phyloP scores from a whole-genome alignment of 192 early-diverging fungal genomes.

The Coemansia sp. region DNA sequence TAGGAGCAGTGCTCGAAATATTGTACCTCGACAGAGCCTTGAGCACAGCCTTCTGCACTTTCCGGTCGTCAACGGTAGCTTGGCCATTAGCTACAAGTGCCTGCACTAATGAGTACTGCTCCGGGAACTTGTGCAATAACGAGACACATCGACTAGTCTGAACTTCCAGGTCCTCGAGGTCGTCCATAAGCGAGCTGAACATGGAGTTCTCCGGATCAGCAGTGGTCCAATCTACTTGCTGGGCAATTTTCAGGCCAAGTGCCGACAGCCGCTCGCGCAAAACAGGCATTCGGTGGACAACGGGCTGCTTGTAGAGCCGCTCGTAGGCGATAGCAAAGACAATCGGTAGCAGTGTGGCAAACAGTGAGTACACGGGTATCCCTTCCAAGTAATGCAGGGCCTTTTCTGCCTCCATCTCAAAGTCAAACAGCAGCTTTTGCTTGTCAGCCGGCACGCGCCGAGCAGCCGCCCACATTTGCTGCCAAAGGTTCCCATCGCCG shows the following conservation, averaged over 20 bases:
- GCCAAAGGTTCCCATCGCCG: conserved; percentile 79
- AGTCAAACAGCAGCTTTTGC: conserved; percentile 82
- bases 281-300: conserved; percentile 29
- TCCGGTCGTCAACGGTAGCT: conserved; percentile 29
- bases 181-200: conserved; percentile 43
- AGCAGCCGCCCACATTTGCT: conserved; percentile 75
- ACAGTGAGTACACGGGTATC: conserved; percentile 56
- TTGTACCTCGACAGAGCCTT: conserved; percentile 37
- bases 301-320: conserved; percentile 53
- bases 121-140: conserved; percentile 48
- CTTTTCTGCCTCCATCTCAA: conserved; percentile 72
- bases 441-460: conserved; percentile 58
- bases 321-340: conserved; percentile 76
- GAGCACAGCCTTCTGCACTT: conserved; percentile 36
- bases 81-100: conserved; percentile 33
- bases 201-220: conserved; percentile 38
- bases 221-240: conserved; percentile 23
- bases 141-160: conserved; percentile 46
- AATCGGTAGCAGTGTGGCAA: conserved; percentile 68
- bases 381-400: conserved; percentile 68
- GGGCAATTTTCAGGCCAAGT: conserved; percentile 29
- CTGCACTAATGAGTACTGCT: conserved; percentile 38
- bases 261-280: conserved; percentile 22
- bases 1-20: conserved; percentile 24
- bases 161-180: conserved; percentile 43